Base-by-base conservation (phyloP, 441 rosid genomes). In the Croton laevigatus region DNA sequence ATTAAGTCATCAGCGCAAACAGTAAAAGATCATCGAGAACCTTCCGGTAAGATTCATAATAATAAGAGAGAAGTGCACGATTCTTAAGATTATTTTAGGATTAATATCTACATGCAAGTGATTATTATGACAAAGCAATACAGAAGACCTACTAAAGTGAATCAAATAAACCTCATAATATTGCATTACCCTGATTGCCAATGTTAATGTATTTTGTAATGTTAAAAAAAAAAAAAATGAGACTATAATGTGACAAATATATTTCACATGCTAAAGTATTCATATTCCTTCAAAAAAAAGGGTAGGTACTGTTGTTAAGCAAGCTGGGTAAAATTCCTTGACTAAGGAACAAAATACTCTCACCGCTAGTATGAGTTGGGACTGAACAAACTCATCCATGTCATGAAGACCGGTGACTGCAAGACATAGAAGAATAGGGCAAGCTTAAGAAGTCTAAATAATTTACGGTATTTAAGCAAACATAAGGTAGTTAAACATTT, bases 381-480 rank as follows among this genome's bases (percentile, higher is more conserved):
- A 95, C 76, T 95, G 98, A 65, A 93, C 98, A 86, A 89, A 95
- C 78, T 95, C 98, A 83, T 95, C 98, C 98, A 95, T 89, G 82
- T 93, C 99, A 75, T 93, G 99, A 80, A 93, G 97, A 77, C 98
- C 98, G 4, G 98, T 93, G 63, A 95, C 99, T 93, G 82, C 80
- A 81, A 82, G 77, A 58, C 62, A 77, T 45, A 69, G 81, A 12
- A 9, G 51, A 72, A 46, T 12, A 73, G 54, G 73, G 45, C 44
- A 68, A 73, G 68, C 57, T 70, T 49, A 51, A 54, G 59, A 76
- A 64, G 57, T 52, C 46, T 20, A 69, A 46, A 34, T 37, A 65
- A 13, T 42, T 44, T 14, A 52, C 13, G 37, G 68, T 19, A 22
- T 40, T 13, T 49, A 49, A 37, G 11, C 14, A 65, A 71, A 27